Conservation (phyloP, 2,329 filamentous ascomycete genomes). For the Tolypocladium ovalisporum region DNA sequence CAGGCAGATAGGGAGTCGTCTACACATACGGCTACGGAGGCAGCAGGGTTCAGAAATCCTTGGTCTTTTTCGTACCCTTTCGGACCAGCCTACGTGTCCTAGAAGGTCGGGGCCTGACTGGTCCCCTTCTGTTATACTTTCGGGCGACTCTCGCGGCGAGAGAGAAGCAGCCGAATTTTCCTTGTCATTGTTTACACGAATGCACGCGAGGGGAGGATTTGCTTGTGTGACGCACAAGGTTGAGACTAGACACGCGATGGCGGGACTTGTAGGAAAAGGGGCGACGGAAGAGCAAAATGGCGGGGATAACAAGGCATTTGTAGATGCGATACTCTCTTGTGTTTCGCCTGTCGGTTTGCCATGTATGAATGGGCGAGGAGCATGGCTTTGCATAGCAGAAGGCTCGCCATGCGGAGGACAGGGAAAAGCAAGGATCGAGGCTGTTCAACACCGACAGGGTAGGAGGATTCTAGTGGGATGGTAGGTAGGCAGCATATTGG, state of each 20-base stretch:
- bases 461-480: background rate
- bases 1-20: background rate
- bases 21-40: background rate
- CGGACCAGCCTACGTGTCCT: too few species aligned
- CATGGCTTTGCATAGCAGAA: slow-evolving; percentile 1
- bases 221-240: background rate
- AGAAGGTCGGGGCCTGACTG: background rate
- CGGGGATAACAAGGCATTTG: background rate
- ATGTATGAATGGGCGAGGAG: background rate
- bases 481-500: background rate
- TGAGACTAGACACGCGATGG: background rate
- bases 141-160: background rate
- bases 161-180: background rate
- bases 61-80: background rate
- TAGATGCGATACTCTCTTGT: background rate
- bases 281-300: background rate
- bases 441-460: background rate
- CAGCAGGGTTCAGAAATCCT: background rate
- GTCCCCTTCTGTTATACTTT: background rate
- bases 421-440: background rate
- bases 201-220: background rate
- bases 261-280: background rate
- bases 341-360: background rate
- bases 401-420: background rate
- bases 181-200: background rate